Conservation (phyloP, 192 early-diverging fungal genomes). For the Backusella macrospora region DNA sequence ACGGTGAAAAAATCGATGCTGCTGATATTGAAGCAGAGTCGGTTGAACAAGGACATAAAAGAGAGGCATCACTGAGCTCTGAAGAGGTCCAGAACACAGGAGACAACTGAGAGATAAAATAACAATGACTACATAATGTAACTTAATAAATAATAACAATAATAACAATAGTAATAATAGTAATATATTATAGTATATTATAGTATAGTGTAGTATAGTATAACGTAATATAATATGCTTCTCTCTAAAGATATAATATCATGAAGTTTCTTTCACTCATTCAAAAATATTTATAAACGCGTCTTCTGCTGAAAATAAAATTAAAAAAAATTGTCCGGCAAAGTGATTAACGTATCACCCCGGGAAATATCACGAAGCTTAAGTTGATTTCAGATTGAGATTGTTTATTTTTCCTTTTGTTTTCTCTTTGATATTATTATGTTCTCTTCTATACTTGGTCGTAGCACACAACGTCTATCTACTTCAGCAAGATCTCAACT, state of each 20-base stretch:
- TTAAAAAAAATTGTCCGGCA: no score
- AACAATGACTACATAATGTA: not conserved
- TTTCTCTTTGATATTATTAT: not conserved
- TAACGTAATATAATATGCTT: not conserved
- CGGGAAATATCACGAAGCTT: not conserved
- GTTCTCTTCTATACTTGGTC: not conserved
- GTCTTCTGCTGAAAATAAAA: no score
- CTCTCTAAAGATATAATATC: not conserved
- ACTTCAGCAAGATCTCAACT: not conserved
- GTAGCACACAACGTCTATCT: not conserved
- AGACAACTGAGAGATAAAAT: not conserved
- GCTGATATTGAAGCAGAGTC: not conserved
- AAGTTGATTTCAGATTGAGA: not conserved
- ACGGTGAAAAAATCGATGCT: not conserved
- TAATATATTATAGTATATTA: no score
- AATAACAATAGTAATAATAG: not conserved
- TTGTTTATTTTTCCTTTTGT: slow-evolving; percentile 5
- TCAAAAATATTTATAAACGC: no score
- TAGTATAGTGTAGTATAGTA: no score
- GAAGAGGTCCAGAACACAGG: not conserved
- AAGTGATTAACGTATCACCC: not conserved
- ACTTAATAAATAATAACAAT: not conserved
- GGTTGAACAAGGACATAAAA: not conserved
- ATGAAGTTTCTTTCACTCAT: no score
- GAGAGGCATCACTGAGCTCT: not conserved